These are phyloP conservation scores for Wallacemonas sp. DNA, from an alignment of 208 protist genomes.

Conservation along the genomic window DNA sequence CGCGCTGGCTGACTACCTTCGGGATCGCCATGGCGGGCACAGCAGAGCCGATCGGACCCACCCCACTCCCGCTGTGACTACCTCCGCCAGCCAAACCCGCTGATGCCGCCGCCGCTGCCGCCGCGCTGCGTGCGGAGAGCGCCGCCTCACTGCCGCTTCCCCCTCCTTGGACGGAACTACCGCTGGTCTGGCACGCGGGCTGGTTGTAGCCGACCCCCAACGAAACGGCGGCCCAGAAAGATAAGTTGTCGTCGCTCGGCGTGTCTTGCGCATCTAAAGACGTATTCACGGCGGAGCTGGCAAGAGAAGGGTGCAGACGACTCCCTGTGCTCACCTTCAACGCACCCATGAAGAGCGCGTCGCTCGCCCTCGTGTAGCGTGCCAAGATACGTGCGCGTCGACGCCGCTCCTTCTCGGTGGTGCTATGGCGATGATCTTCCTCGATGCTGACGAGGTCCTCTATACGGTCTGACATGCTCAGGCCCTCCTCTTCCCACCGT, in stretches of 20 bases:
- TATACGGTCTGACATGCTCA: not conserved
- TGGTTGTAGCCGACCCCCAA: slow-evolving; percentile 6
- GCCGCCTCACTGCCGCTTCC: not conserved
- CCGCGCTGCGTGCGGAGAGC: not conserved
- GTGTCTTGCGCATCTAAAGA: slow-evolving; percentile 1
- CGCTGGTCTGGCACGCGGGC: not conserved
- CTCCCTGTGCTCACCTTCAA: not conserved
- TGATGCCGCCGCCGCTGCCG: not conserved
- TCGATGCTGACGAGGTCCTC: slow-evolving; percentile 6
- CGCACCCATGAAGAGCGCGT: slow-evolving; percentile 7
- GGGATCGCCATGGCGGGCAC: not conserved
- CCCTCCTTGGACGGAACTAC: not conserved
- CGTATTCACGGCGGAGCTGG: slow-evolving; percentile 7
- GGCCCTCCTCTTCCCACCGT: slow-evolving; percentile 7
- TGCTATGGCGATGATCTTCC: slow-evolving; percentile 4
- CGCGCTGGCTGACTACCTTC: not conserved
- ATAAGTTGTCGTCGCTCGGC: slow-evolving; percentile 8
- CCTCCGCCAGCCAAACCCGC: too few species aligned
- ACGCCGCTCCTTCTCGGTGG: not conserved
- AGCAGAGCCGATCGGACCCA: not conserved
- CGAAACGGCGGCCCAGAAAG: slow-evolving; percentile 1
- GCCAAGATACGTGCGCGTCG: not conserved
- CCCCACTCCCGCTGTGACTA: too few species aligned
- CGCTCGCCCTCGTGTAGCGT: slow-evolving; percentile 3
- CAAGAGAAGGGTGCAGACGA: not conserved